Base-by-base conservation (phyloP, 805 yeast genomes). In the Brettanomyces naardenensis region DNA sequence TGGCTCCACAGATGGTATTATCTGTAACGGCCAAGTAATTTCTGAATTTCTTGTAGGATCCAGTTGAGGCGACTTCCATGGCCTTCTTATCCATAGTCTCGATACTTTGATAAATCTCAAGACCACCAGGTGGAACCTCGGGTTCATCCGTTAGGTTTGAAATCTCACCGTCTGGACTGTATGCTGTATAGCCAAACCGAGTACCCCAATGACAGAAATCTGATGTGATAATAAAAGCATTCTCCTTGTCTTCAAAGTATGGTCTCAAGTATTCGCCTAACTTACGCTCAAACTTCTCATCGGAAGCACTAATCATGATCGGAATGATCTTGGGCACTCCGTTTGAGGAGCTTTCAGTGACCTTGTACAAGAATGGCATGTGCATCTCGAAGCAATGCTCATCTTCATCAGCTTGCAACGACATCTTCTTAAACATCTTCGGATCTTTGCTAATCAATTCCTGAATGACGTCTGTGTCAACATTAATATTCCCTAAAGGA, bases 361-460 rank as follows among this genome's bases (percentile, higher is more conserved):
- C 61, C 41, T 73, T 68, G 48, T 73, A 68, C 6, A 85, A 61
- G 42, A 74, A 79, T 0, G 97, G 95, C 53, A 81, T 71, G 58
- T 92, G 97, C 95, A 92, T 85, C 52, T 92, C 98, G 51, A 92
- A 75, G 36, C 92, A 80, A 56, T 92, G 98, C 56, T 92, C 98
- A 14, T 80, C 82, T 42, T 78, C 76, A 56, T 92, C 98, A 11
- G 68, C 68, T 0, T 65, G 70, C 2, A 56, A 44, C 20, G 66
- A 56, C 94, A 88, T 82, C 38, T 54, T 58, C 41, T 65, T 62
- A 47, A 84, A 78, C 5, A 68, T 45, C 2, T 59, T 58, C 3
- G 66, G 52, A n/a, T 58, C 58, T 19, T 49, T 39, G 13, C 41
- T 36, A 3, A 66, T 40, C 28, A 81, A 52, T 14, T 61, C 47